Conservation (phyloP, 2,329 filamentous ascomycete genomes). For the Tricladium varicosporioides region DNA sequence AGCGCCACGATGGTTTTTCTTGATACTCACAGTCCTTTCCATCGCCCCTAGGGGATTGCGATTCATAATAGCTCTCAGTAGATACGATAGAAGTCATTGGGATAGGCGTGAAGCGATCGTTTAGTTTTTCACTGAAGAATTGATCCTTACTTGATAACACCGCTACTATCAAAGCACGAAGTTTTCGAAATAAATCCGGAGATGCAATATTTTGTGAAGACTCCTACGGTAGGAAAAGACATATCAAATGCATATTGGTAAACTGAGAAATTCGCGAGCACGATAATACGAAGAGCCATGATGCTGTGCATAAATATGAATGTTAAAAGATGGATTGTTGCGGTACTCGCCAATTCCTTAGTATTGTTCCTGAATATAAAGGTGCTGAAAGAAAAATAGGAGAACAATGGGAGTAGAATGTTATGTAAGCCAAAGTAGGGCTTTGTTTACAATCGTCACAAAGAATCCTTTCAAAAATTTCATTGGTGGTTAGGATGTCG, state of each 20-base stretch:
- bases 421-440: constrained; percentile 2
- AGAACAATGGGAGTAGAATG: neutral
- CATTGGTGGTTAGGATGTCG: too few relatives aligned
- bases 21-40: neutral
- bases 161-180: neutral
- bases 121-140: neutral
- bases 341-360: constrained; percentile 3
- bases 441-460: too few relatives aligned
- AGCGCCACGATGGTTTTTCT: constrained; percentile 26
- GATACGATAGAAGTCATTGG: neutral
- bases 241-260: neutral
- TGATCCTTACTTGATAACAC: neutral
- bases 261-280: neutral
- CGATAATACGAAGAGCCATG: neutral
- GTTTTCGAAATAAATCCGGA: neutral
- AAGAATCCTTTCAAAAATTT: too few relatives aligned
- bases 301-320: neutral
- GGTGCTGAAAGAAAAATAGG: constrained; percentile 1
- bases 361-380: constrained; percentile 17
- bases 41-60: neutral
- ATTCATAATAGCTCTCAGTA: neutral
- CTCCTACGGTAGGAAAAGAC: neutral
- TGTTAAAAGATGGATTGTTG: neutral
- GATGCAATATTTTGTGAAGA: neutral
- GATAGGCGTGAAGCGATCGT: neutral